Percentiles rank a stretch among this genome's conserved stretches.
phyloP scores from a whole-genome alignment of 495 filamentous ascomycete genomes.

The Hyaloscypha variabilis region DNA sequence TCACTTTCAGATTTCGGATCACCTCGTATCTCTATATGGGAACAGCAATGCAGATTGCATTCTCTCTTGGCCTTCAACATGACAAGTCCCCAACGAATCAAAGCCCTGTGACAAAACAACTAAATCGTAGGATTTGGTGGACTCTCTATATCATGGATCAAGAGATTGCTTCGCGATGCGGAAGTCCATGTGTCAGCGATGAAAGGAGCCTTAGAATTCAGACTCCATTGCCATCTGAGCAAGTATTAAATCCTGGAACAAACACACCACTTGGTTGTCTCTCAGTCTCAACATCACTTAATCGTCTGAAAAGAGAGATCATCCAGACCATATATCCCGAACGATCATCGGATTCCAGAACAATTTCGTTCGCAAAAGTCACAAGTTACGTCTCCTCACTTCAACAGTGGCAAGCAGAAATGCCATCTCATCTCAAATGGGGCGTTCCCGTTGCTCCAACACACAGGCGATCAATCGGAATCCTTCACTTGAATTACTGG shows the following conservation, averaged over 20 bases:
- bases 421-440: conserved; percentile 36
- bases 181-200: conserved; percentile 19
- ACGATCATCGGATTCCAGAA: conserved; percentile 15
- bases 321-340: conserved; percentile 34
- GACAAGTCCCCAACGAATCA: conserved; percentile 31
- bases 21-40: conserved; percentile 38
- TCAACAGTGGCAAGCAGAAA: conserved; percentile 33
- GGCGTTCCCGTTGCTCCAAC: conserved; percentile 33
- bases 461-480: conserved; percentile 34
- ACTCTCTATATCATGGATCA: conserved; percentile 22
- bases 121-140: conserved; percentile 26
- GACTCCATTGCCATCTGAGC: conserved; percentile 20
- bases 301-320: conserved; percentile 32
- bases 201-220: conserved; percentile 17
- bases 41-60: conserved; percentile 36
- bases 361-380: conserved; percentile 32
- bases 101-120: conserved; percentile 29
- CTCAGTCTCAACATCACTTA: conserved; percentile 30
- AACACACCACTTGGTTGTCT: conserved; percentile 34
- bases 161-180: conserved; percentile 16
- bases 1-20: conserved; percentile 34
- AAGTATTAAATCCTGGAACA: conserved; percentile 33
- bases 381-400: conserved; percentile 30
- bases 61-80: conserved; percentile 35
- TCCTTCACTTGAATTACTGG: conserved; percentile 38